Evolutionary conservation across 2,329 filamentous ascomycete species (phyloP).

Genomic region (Penicillium sp.): DNA sequence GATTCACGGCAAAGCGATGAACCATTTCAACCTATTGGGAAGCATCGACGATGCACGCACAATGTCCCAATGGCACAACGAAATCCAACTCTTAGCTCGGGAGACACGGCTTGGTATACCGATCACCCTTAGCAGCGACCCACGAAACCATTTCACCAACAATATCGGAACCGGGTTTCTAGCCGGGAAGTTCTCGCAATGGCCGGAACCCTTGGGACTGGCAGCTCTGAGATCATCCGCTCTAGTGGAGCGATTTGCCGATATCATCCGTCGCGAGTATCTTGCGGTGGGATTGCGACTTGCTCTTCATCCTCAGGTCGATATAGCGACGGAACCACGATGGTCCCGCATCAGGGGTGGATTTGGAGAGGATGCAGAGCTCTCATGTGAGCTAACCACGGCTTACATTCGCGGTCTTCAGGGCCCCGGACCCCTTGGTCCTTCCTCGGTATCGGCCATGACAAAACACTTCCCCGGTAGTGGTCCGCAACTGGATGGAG

Average conservation of each 20-base stretch:
- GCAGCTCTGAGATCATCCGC: not conserved
- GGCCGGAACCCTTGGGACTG: not conserved
- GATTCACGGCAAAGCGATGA: not conserved
- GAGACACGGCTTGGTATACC: not conserved
- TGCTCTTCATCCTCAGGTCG: not conserved
- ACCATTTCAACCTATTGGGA: not conserved
- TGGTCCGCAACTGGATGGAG: not conserved
- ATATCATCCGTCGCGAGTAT: not conserved
- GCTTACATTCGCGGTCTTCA: not conserved
- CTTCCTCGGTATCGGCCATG: not conserved
- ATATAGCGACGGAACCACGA: not conserved
- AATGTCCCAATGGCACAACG: not conserved
- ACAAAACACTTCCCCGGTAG: not conserved
- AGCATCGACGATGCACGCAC: not conserved
- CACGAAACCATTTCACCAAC: not conserved
- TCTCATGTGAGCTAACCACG: not conserved
- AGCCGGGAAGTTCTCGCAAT: not conserved
- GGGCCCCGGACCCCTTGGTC: not conserved
- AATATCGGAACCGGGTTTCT: not conserved
- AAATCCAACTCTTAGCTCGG: not conserved
- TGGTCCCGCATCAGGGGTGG: not conserved
- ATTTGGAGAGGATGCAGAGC: not conserved
- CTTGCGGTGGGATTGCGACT: not conserved
- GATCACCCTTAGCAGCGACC: not conserved
- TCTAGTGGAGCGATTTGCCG: not conserved